phyloP scores from a whole-genome alignment of 257 asterid genomes.

The Scutellaria galericulata region DNA sequence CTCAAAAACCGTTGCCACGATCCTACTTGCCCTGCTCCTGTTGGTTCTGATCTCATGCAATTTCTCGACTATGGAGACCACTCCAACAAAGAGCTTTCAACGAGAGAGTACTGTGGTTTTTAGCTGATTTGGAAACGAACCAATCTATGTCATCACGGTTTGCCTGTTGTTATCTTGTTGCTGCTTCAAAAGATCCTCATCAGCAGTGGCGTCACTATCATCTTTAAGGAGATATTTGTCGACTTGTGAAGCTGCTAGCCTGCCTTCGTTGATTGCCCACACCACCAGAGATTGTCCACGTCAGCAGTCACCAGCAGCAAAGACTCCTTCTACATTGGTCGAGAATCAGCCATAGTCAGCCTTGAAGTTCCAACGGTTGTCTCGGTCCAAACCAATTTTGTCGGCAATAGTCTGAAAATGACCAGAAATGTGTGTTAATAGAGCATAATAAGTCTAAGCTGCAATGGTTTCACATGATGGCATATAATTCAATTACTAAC shows the following conservation, averaged over 20 bases:
- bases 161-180: constrained; percentile 59
- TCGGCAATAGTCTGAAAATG: constrained; percentile 70
- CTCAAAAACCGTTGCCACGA: constrained; percentile 6
- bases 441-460: background rate
- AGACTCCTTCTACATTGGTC: constrained; percentile 83
- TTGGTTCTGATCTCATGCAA: background rate
- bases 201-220: constrained; percentile 31
- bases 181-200: constrained; percentile 40
- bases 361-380: constrained; percentile 83
- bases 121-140: background rate
- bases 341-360: constrained; percentile 91
- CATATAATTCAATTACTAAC: constrained; percentile 46
- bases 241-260: constrained; percentile 92
- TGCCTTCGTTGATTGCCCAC: constrained; percentile 97
- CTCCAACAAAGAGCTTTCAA: constrained; percentile 6
- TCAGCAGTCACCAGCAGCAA: constrained; percentile 98
- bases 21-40: background rate
- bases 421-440: background rate
- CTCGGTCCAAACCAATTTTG: constrained; percentile 78
- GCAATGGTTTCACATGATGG: background rate
- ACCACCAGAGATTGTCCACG: constrained; percentile 97
- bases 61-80: background rate
- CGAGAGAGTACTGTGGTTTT: background rate
- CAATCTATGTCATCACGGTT: constrained; percentile 55
- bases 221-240: constrained; percentile 73